Base-by-base conservation (phyloP, 2,329 filamentous ascomycete genomes). In the Phyllosticta citriasiana region DNA sequence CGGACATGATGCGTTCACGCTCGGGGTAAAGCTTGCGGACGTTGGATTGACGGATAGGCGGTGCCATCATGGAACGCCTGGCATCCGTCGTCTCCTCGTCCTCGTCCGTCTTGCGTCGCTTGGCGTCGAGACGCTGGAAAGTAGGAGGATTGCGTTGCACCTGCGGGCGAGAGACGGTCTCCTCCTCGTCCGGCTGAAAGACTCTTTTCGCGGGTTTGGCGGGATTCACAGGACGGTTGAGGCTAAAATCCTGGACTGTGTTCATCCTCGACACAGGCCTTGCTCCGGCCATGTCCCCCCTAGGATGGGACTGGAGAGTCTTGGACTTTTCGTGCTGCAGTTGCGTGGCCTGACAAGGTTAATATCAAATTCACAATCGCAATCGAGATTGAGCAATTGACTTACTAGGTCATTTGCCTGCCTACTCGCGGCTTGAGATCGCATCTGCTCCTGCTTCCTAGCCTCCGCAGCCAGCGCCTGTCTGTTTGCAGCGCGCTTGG, bases 1-100 rank as follows among this genome's bases (percentile, higher is more conserved):
- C 55, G 4, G 71, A 27, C 30, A 63, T 27, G 27, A 57, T 47
- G 19, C 57, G 51, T n/a, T 57, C 62, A 24, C 59, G 55, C n/a
- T 62, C 60, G 1, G 60, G 60, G 52, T 71, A 75, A 76, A 89
- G 86, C 82, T 91, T 92, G 68, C 82, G 81, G 69, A 84, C 81
- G 56, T 82, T 86, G 1, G 90, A 95, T 64, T 91, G 90, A 62
- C 92, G 85, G 66, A 95, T 90, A 5, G 91, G 91, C 58, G 91
- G 89, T 14, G 88, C 89, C 77, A 92, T 94, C 67, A 92, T 82
- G 55, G 81, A 84, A 60, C 84, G 81, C 54, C 83, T 81, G 61
- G 84, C 80, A 69, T 80, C 79, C 55, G 84, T 81, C 53, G 80
- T 76, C 60, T 86, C 84, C 61, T 87, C 82, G 64, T 85, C 82